Evolutionary conservation across 371 early-diverging fungal species (phyloP).

Genomic region (Massospora cicadina): DNA sequence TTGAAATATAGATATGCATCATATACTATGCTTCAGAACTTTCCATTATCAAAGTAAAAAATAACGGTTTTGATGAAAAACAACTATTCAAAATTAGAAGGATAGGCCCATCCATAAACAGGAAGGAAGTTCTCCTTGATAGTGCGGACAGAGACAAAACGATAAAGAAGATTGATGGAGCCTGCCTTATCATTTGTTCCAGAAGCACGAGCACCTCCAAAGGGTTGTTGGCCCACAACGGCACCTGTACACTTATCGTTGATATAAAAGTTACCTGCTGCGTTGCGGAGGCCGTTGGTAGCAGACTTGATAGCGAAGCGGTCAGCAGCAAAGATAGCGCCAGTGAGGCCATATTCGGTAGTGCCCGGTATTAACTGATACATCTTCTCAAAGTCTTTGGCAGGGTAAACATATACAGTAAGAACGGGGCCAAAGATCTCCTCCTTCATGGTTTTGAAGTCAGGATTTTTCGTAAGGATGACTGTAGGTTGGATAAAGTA

Average conservation of each 20-base stretch:
- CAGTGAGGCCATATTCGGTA: conserved; percentile 79
- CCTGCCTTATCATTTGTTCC: conserved; percentile 99
- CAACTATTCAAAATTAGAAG: too few species aligned
- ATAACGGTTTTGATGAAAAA: too few species aligned
- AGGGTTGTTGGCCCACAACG: conserved; percentile 95
- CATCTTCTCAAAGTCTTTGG: conserved; percentile 50
- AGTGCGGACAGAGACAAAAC: conserved; percentile 85
- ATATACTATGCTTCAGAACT: too few species aligned
- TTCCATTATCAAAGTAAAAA: too few species aligned
- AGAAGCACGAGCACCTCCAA: conserved; percentile 86
- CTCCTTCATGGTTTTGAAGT: conserved; percentile 71
- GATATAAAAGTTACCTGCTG: conserved; percentile 95
- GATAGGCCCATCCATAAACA: conserved; percentile 56
- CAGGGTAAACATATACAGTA: conserved; percentile 82
- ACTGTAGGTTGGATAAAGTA: conserved; percentile 88
- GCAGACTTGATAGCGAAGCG: conserved; percentile 57
- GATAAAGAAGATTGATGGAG: conserved; percentile 30
- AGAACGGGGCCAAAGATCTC: conserved; percentile 98
- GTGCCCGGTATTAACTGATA: conserved; percentile 62
- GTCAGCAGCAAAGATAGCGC: conserved; percentile 73
- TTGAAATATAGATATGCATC: too few species aligned
- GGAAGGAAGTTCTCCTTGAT: conserved; percentile 93
- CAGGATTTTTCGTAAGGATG: conserved; percentile 68
- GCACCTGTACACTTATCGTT: conserved; percentile 98
- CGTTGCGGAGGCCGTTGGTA: conserved; percentile 59